phyloP scores from a whole-genome alignment of 192 early-diverging fungal genomes.

The Helicostylum pulchrum region DNA sequence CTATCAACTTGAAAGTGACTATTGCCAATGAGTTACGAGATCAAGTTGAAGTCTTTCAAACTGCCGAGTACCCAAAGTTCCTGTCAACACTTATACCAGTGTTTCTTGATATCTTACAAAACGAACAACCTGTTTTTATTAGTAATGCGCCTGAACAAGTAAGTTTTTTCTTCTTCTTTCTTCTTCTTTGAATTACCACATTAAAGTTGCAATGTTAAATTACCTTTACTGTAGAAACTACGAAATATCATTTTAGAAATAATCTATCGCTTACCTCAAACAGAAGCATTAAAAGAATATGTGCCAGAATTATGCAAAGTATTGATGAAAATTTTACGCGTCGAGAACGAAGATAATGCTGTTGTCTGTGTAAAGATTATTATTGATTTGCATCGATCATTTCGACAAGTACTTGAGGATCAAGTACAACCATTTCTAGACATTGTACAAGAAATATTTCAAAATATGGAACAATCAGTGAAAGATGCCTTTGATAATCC shows the following conservation, averaged over 20 bases:
- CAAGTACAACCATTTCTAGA: conserved; percentile 89
- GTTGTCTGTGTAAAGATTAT: conserved; percentile 91
- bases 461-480: conserved; percentile 86
- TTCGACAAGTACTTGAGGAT: conserved; percentile 76
- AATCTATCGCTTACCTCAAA: conserved; percentile 88
- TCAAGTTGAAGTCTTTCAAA: conserved; percentile 87
- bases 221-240: conserved; percentile 62
- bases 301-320: conserved; percentile 73
- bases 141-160: conserved; percentile 75
- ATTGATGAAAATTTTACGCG: conserved; percentile 73
- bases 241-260: conserved; percentile 87
- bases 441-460: conserved; percentile 91
- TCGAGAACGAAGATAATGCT: conserved; percentile 97
- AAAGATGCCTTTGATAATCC: conserved; percentile 77
- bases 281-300: conserved; percentile 74
- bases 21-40: conserved; percentile 87
- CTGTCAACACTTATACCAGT: conserved; percentile 79
- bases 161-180: conserved; percentile 9
- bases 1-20: conserved; percentile 66
- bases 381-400: conserved; percentile 91
- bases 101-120: conserved; percentile 71
- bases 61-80: conserved; percentile 77
- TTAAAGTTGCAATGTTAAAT: not conserved
- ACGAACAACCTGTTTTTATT: conserved; percentile 69
- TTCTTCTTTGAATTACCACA: not conserved